Conservation (phyloP, 2,329 filamentous ascomycete species). For the Fusarium marasasianum region DNA sequence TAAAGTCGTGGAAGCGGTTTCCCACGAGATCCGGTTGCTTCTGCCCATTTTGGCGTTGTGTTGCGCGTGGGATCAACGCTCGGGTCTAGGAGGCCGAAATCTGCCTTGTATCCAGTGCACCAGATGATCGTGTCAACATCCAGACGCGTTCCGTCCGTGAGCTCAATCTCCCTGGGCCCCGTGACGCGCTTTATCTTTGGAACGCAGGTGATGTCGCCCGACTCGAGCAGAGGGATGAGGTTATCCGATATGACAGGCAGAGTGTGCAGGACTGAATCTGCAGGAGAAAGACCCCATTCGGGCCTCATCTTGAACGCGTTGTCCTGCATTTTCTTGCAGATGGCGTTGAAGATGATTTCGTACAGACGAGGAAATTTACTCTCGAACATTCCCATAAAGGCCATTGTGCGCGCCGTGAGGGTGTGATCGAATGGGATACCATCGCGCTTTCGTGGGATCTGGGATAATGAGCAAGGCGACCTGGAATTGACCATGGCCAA, state of each 20-base stretch:
- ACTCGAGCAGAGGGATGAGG: constrained; percentile 47
- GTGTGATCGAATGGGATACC: constrained; percentile 48
- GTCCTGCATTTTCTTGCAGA: constrained; percentile 37
- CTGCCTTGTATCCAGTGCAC: constrained; percentile 49
- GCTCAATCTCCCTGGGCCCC: constrained; percentile 40
- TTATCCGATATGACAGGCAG: constrained; percentile 43
- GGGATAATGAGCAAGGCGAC: neutral
- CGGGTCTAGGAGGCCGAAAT: constrained; percentile 43
- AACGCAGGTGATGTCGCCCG: constrained; percentile 49
- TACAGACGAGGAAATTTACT: constrained; percentile 31
- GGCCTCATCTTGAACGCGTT: constrained; percentile 39
- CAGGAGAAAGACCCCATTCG: constrained; percentile 44
- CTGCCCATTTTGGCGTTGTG: constrained; percentile 34
- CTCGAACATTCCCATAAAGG: constrained; percentile 45
- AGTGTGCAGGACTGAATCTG: constrained; percentile 37
- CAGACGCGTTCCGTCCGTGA: constrained; percentile 43
- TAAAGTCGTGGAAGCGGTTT: constrained; percentile 51
- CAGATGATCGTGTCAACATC: constrained; percentile 47
- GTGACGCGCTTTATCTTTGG: constrained; percentile 40
- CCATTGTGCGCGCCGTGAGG: constrained; percentile 47
- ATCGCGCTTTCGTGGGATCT: constrained; percentile 46
- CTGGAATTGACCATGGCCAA: neutral
- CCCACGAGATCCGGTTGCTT: constrained; percentile 41
- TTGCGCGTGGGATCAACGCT: constrained; percentile 42
- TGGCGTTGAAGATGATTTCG: constrained; percentile 36